phyloP scores from a whole-genome alignment of 257 asterid genomes.

The Solanum bukasovii region DNA sequence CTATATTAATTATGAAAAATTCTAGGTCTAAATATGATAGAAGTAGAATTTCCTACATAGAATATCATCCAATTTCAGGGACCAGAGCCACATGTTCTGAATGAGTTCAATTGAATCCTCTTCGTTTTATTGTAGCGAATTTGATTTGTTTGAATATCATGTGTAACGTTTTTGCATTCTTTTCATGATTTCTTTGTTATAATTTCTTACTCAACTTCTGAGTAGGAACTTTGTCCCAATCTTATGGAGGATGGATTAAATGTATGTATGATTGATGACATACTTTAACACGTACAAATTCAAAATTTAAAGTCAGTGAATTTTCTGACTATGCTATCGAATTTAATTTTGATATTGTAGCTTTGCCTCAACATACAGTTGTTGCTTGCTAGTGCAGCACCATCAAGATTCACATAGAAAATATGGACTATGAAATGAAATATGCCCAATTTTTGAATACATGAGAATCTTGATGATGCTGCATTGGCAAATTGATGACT shows the following conservation, averaged over 20 bases:
- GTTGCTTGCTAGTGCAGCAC: conserved; percentile 25
- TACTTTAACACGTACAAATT: background rate
- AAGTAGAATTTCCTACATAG: background rate
- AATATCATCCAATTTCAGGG: background rate
- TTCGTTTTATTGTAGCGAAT: background rate
- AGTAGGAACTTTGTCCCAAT: background rate
- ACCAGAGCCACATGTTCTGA: background rate
- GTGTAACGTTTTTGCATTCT: background rate
- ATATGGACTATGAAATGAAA: background rate
- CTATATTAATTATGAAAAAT: background rate
- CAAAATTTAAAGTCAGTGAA: background rate
- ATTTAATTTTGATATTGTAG: background rate
- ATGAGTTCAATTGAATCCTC: background rate
- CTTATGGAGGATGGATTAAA: background rate
- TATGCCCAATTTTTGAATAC: background rate
- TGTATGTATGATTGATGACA: background rate
- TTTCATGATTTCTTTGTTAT: background rate
- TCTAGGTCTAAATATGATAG: background rate
- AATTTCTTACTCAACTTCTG: background rate
- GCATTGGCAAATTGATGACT: conserved; percentile 23
- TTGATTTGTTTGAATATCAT: background rate
- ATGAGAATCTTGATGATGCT: conserved; percentile 45
- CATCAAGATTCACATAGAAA: conserved; percentile 20
- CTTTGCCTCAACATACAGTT: background rate
- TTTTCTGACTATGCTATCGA: fast-evolving